Conservation (phyloP, 2,329 filamentous ascomycete genomes). For the Diaporthe citriasiana region DNA sequence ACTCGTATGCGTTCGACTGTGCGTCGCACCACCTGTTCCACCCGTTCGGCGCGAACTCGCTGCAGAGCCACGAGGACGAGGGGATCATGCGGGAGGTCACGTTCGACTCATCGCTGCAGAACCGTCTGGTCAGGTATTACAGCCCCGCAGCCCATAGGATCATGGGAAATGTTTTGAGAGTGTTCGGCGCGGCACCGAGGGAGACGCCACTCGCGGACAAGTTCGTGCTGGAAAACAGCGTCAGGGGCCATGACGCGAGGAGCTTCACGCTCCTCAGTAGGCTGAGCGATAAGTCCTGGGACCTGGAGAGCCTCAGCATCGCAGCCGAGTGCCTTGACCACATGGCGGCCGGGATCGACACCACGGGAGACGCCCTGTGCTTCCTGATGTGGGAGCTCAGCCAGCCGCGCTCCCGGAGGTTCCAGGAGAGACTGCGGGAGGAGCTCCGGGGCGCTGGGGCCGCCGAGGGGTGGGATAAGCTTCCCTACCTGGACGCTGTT, state of each 20-base stretch:
- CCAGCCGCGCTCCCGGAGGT: constrained; percentile 64
- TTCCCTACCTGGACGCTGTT: constrained; percentile 74
- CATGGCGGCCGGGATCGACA: constrained; percentile 80
- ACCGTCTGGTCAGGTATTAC: constrained; percentile 72
- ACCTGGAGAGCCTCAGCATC: constrained; percentile 66
- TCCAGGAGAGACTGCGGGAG: constrained; percentile 66
- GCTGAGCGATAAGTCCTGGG: constrained; percentile 65
- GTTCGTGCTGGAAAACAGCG: constrained; percentile 68
- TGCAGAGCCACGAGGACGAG: constrained; percentile 68
- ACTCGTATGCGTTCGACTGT: constrained; percentile 79
- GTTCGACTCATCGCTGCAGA: constrained; percentile 76
- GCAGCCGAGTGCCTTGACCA: constrained; percentile 80
- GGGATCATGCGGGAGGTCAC: constrained; percentile 78
- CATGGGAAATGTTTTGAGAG: constrained; percentile 60
- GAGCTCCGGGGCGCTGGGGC: constrained; percentile 59
- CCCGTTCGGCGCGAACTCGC: constrained; percentile 73
- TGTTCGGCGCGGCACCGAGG: constrained; percentile 65
- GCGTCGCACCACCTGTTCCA: constrained; percentile 79
- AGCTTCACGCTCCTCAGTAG: constrained; percentile 71
- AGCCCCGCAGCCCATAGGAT: constrained; percentile 65
- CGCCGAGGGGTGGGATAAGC: constrained; percentile 58
- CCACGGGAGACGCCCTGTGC: constrained; percentile 77
- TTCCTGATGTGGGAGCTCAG: constrained; percentile 82
- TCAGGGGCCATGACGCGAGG: constrained; percentile 59
- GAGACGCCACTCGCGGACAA: constrained; percentile 70